A percentile compares a stretch with the other conserved stretches of the same genome.
Evolutionary conservation across 1,284 basidiomycete genomes (phyloP).

Genomic region (Naganishia albida): DNA sequence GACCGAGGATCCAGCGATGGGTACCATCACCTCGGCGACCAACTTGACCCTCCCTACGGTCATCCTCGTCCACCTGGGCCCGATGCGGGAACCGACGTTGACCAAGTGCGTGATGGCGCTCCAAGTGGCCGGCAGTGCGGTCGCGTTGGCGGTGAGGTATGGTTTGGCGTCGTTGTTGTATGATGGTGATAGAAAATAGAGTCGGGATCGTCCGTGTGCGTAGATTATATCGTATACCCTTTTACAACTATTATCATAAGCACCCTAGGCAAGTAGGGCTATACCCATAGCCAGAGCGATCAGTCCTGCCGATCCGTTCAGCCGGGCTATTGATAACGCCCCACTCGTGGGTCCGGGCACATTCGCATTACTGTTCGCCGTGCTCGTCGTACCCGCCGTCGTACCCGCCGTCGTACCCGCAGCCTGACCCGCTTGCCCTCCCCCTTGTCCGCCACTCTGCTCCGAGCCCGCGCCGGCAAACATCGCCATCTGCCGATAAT

Average conservation of each 20-base stretch:
- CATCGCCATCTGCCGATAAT: conserved; percentile 47
- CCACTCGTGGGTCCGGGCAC: too few relatives aligned
- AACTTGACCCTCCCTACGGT: conserved; percentile 88
- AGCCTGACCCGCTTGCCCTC: neutral
- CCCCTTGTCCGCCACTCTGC: neutral
- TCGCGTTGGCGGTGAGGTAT: conserved; percentile 82
- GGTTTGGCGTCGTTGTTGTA: conserved; percentile 83
- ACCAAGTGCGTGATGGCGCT: conserved; percentile 70
- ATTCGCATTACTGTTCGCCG: too few relatives aligned
- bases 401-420: too few relatives aligned
- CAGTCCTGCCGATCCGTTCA: neutral
- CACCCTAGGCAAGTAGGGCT: too few relatives aligned
- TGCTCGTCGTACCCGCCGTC: too few relatives aligned
- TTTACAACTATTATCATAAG: neutral
- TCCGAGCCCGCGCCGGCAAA: neutral
- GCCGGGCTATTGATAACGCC: too few relatives aligned
- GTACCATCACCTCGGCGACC: conserved; percentile 65
- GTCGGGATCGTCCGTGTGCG: neutral
- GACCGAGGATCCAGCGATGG: conserved; percentile 55
- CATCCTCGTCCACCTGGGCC: conserved; percentile 72
- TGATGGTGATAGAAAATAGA: conserved; percentile 76
- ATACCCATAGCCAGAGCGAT: neutral
- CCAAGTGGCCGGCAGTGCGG: conserved; percentile 71
- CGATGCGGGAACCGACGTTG: conserved; percentile 75
- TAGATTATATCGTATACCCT: neutral